Base-by-base conservation (phyloP, 306 rosid species). In the Medicago lupulina region DNA sequence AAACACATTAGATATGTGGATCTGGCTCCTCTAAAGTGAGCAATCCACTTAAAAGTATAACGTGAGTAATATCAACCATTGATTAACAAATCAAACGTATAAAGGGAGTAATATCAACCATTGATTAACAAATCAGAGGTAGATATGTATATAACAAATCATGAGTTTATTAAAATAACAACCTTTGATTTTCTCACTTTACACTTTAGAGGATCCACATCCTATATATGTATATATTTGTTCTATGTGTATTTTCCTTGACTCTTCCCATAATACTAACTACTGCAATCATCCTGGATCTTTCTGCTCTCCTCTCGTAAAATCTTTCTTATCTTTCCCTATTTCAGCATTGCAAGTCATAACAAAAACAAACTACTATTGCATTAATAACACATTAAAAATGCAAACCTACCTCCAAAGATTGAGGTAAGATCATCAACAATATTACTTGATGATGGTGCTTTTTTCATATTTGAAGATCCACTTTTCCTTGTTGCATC, bases 371-470 rank as follows among this genome's bases (percentile, higher is more conserved):
- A 49, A 84, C 67, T 60, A 65, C 17, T 53, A 23, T 66, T 12
- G 21, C 34, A 74, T 55, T 38, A 76, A n/a, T 46, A 61, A 67
- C 60, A 74, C 77, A 55, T 21, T 59, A 55, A 21, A 63, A 59
- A 47, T 41, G 69, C 60, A 64, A 57, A 77, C 63, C 81, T 88
- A 96, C 99, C 91, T 83, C 95, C 96, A 83, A 96, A 96, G 77
- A 92, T 90, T 50, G 97, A 89, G 70, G 97, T 76, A 80, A 96
- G 99, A 80, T 96, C 99, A 15, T 95, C 99, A 73, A 88, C 97
- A 70, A 95, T 78, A 89, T 90, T 92, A 70, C 90, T 73, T 55
- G 92, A 54, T 12, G 99, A 92, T 74, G 91, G 84, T 21, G 86
- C 91, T 88, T 92, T 96, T 83, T 87, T 92, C 81, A 86, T 82